Conservation (phyloP, 2,329 filamentous ascomycete species). For the Claviceps digitariae region DNA sequence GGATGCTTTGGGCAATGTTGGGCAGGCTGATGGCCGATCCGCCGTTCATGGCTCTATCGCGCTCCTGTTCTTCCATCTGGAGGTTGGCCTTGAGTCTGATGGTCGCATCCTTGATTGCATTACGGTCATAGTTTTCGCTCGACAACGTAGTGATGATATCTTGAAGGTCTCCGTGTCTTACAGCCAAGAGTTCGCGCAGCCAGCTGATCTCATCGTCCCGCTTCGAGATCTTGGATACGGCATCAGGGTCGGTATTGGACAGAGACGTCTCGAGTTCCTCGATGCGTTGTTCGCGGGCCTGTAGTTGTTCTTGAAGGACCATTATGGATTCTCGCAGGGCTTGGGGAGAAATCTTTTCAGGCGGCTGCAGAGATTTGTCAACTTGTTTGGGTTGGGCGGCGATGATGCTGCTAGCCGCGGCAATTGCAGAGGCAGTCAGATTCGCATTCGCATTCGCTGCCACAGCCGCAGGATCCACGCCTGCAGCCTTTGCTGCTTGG, state of each 20-base stretch:
- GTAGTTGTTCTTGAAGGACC: conserved; percentile 90
- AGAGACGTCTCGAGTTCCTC: conserved; percentile 71
- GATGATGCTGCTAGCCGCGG: not conserved
- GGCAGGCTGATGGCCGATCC: conserved; percentile 55
- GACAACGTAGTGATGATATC: conserved; percentile 78
- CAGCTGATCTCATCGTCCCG: conserved; percentile 89
- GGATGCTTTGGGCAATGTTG: conserved; percentile 63
- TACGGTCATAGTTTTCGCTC: conserved; percentile 60
- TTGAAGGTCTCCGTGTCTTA: conserved; percentile 79
- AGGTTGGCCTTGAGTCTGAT: conserved; percentile 89
- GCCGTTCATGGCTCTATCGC: conserved; percentile 67
- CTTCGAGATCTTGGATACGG: conserved; percentile 72
- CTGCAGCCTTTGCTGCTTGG: conserved; percentile 53
- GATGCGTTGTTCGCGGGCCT: conserved; percentile 81
- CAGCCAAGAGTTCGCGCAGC: conserved; percentile 84
- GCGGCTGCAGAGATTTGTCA: conserved; percentile 35
- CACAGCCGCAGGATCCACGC: conserved; percentile 23
- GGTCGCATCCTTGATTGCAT: conserved; percentile 73
- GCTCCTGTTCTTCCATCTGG: conserved; percentile 96
- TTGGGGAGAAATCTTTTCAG: conserved; percentile 86
- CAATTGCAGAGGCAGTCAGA: too few species aligned
- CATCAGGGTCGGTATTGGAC: conserved; percentile 58
- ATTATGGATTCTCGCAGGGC: conserved; percentile 91
- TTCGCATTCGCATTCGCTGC: too few species aligned
- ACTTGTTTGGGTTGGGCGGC: conserved; percentile 11